Base-by-base conservation (phyloP, 495 filamentous ascomycete genomes). In the Daldinia concentrica region DNA sequence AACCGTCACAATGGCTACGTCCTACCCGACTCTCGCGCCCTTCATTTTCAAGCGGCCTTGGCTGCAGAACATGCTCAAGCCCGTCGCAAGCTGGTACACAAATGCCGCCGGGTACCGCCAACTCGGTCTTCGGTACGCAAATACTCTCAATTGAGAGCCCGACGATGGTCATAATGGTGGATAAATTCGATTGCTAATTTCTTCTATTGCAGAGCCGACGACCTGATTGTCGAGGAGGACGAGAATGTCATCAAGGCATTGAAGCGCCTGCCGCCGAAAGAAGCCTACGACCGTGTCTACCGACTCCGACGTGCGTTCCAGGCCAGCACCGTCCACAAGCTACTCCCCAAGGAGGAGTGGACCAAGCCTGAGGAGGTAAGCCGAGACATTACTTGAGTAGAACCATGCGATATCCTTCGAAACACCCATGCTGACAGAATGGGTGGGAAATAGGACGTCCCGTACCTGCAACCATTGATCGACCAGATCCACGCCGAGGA, bases 241-340 rank as follows among this genome's bases (percentile, higher is more conserved):
- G 93, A 95, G 74, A 81, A 81, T 30, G 94, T 98, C 75, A 89
- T 94, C 80, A 84, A 88, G 71, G 95, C 95, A 59, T 86, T 99
- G 79, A 90, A 91, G 87, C 93, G 95, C 80, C 91, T 99, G 48
- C 88, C 93, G 39, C 86, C 91, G 69, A 94, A 96, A 87, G 93
- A 93, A 76, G 86, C 89, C 74, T 98, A 98, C 83, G 95, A 99
- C 86, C 95, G 95, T 82, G 89, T 98, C 78, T 98, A 92, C 89
- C 93, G 95, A 77, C 88, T 98, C 80, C 91, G 95, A 80, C 89
- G 95, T 80, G 96, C 95, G 74, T 91, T 95, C 84, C 95, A 98
- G 89, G 91, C 94, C 81, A 80, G 77, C 73, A 62, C 81, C 69
- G 76, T 75, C 73, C 94, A 98, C 81, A 92, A 92, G 78, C 83